phyloP scores from a whole-genome alignment of 371 early-diverging fungal species.

The Syncephalastrum sp. region DNA sequence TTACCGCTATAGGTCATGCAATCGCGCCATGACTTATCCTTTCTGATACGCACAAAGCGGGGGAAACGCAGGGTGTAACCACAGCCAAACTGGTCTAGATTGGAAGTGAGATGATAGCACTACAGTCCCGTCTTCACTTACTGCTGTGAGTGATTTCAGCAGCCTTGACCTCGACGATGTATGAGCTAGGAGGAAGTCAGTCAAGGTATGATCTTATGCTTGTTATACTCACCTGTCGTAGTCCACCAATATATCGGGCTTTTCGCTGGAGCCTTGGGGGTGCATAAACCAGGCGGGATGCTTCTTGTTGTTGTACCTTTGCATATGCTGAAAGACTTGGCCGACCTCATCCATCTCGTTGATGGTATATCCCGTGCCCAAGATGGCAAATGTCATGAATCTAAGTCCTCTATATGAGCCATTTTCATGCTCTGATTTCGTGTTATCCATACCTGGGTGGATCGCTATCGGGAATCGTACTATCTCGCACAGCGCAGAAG shows the following conservation, averaged over 20 bases:
- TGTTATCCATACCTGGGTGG: slow-evolving; percentile 21
- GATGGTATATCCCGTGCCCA: slow-evolving; percentile 69
- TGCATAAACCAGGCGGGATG: slow-evolving; percentile 63
- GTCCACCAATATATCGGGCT: slow-evolving; percentile 65
- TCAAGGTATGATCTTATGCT: background rate
- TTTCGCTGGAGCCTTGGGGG: slow-evolving; percentile 55
- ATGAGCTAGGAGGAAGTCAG: slow-evolving; percentile 32
- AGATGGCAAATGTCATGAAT: slow-evolving; percentile 62
- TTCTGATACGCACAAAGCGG: slow-evolving; percentile 59
- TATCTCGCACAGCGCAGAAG: slow-evolving; percentile 69
- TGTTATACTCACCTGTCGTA: slow-evolving; percentile 41
- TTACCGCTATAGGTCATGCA: slow-evolving; percentile 52
- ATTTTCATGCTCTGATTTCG: background rate
- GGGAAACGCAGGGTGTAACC: slow-evolving; percentile 78
- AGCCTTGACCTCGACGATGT: slow-evolving; percentile 70
- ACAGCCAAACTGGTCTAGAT: slow-evolving; percentile 48
- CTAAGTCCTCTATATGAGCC: slow-evolving; percentile 23
- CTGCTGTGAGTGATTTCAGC: slow-evolving; percentile 54
- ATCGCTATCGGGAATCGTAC: slow-evolving; percentile 25
- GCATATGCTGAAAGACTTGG: slow-evolving; percentile 25
- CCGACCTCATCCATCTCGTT: slow-evolving; percentile 50
- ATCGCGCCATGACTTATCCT: slow-evolving; percentile 64
- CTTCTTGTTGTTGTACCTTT: slow-evolving; percentile 38
- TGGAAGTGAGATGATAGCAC: background rate
- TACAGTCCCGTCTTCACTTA: slow-evolving; percentile 4